Conservation (phyloP, 805 yeast species). For the Maudiozyma bulderi region DNA sequence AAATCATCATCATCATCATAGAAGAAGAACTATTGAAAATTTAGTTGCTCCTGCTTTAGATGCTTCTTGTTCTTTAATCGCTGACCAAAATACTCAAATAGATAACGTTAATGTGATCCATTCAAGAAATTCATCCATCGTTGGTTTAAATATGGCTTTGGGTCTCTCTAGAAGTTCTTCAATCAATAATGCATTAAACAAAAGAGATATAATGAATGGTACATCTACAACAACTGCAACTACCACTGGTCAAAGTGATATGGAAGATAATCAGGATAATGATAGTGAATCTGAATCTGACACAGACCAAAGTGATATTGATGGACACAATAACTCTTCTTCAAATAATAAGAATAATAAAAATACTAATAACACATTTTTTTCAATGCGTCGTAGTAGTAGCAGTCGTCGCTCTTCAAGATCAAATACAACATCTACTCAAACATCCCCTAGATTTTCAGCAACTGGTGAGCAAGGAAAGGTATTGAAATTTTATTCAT, state of each 20-base stretch:
- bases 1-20: slow-evolving; percentile 12
- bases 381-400: background rate
- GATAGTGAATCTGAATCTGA: background rate
- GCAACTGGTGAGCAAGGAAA: slow-evolving; percentile 8
- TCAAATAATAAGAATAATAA: slow-evolving; percentile 1
- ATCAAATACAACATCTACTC: slow-evolving; percentile 7
- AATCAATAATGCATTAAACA: background rate
- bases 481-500: slow-evolving; percentile 50
- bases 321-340: slow-evolving; percentile 9
- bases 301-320: background rate
- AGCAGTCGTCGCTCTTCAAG: background rate
- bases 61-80: slow-evolving; percentile 58
- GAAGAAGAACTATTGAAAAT: slow-evolving; percentile 45
- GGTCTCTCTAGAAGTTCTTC: slow-evolving; percentile 30
- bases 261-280: background rate
- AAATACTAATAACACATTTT: background rate
- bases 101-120: slow-evolving; percentile 65
- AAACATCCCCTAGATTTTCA: background rate
- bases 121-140: slow-evolving; percentile 47
- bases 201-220: background rate
- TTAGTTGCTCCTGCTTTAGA: slow-evolving; percentile 75
- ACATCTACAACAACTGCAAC: background rate
- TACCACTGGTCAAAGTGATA: background rate
- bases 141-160: slow-evolving; percentile 34
- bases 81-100: slow-evolving; percentile 47